phyloP scores from a whole-genome alignment of 2,329 filamentous ascomycete species.

The Anisogramma anomala region DNA sequence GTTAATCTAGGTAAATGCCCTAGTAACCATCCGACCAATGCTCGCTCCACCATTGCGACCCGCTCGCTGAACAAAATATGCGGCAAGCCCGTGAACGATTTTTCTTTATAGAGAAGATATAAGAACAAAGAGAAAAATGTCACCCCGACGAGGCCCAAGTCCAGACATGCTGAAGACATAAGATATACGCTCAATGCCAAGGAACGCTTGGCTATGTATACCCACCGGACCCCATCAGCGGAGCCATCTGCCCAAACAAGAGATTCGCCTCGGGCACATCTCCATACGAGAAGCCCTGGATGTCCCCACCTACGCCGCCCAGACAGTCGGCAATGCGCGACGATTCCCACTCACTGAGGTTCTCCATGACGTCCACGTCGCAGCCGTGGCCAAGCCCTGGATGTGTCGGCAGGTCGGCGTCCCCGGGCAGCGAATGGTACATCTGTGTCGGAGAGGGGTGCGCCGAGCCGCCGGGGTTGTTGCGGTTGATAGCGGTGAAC shows the following conservation, averaged over 20 bases:
- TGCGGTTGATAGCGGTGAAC: slow-evolving; percentile 30
- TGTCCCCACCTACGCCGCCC: slow-evolving; percentile 12
- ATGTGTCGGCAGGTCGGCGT: background rate
- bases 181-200: too few relatives aligned
- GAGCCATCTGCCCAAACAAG: slow-evolving; percentile 3
- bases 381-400: background rate
- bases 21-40: background rate
- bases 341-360: slow-evolving; percentile 13
- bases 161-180: too few relatives aligned
- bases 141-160: too few relatives aligned
- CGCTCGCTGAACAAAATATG: background rate
- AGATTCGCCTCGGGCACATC: slow-evolving; percentile 4
- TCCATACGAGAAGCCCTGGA: slow-evolving; percentile 14
- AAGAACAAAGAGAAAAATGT: too few relatives aligned
- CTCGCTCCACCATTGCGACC: background rate
- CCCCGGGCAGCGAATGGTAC: background rate
- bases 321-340: slow-evolving; percentile 18
- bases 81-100: background rate
- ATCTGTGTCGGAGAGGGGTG: slow-evolving; percentile 24
- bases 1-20: too few relatives aligned
- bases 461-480: slow-evolving; percentile 16
- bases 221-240: background rate
- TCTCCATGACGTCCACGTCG: background rate
- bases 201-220: background rate
- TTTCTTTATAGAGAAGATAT: background rate